Evolutionary conservation across 805 yeast genomes (phyloP).

Genomic region (Barnettozyma sucrosica): DNA sequence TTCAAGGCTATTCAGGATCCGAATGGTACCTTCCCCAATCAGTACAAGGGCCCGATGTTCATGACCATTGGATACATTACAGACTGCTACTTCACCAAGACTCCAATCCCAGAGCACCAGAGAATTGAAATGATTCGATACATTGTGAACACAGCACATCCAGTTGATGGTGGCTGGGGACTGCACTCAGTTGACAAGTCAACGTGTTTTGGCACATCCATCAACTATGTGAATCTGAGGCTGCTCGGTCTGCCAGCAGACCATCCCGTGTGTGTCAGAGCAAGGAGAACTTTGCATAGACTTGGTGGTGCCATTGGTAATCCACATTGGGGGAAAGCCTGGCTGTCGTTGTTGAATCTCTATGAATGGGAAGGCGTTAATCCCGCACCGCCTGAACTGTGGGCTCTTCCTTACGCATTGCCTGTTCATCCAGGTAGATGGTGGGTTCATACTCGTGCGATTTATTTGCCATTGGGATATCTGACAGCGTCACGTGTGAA

Average conservation of each 20-base stretch:
- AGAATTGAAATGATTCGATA: slow-evolving; percentile 73
- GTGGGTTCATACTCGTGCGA: slow-evolving; percentile 99
- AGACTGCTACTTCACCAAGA: slow-evolving; percentile 62
- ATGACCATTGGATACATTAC: slow-evolving; percentile 86
- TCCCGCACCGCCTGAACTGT: slow-evolving; percentile 95
- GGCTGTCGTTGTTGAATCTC: slow-evolving; percentile 74
- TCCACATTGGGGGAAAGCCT: slow-evolving; percentile 98
- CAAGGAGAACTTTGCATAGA: slow-evolving; percentile 59
- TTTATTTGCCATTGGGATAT: slow-evolving; percentile 83
- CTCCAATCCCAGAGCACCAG: slow-evolving; percentile 61
- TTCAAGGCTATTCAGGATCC: slow-evolving; percentile 64
- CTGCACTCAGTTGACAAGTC: slow-evolving; percentile 87
- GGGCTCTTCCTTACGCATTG: slow-evolving; percentile 74
- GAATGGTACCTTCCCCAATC: slow-evolving; percentile 86
- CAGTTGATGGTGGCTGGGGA: slow-evolving; percentile 99
- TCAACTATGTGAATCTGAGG: slow-evolving; percentile 80
- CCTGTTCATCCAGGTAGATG: slow-evolving; percentile 94
- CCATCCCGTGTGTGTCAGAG: slow-evolving; percentile 75
- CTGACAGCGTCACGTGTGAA: slow-evolving; percentile 50
- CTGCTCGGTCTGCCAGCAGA: slow-evolving; percentile 67
- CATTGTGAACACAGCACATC: slow-evolving; percentile 87
- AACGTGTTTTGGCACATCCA: slow-evolving; percentile 90
- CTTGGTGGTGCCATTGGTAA: slow-evolving; percentile 86
- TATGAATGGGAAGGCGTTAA: slow-evolving; percentile 96
- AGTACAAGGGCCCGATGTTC: slow-evolving; percentile 97